Conservation (phyloP, 139 green algal genomes). For the Chlamydomonas asymmetrica region DNA sequence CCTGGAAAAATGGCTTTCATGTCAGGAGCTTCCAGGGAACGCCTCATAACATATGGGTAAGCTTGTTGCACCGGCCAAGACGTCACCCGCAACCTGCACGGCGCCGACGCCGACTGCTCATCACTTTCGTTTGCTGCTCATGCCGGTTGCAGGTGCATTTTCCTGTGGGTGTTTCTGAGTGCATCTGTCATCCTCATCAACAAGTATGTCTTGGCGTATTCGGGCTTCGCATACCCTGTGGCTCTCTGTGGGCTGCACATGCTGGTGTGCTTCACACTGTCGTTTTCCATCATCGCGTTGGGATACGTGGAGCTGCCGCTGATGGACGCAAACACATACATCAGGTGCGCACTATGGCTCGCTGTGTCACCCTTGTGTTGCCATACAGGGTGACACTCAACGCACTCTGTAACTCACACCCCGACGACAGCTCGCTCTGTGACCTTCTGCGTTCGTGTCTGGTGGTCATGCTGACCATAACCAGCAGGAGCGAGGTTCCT, state of each 20-base stretch:
- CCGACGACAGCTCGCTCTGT: not conserved
- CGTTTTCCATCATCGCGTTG: slow-evolving; percentile 24
- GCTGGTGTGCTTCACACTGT: slow-evolving; percentile 47
- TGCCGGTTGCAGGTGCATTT: slow-evolving; percentile 33
- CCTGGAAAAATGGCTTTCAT: not conserved
- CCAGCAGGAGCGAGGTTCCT: no score
- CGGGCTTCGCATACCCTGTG: slow-evolving; percentile 64
- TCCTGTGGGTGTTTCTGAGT: slow-evolving; percentile 47
- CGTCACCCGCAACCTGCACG: not conserved
- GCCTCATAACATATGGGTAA: not conserved
- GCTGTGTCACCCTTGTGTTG: no score
- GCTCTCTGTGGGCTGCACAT: slow-evolving; percentile 63
- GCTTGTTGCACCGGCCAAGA: not conserved
- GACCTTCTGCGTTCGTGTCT: not conserved
- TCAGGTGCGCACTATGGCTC: no score
- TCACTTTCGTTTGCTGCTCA: not conserved
- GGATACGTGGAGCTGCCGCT: slow-evolving; percentile 19
- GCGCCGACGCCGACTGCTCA: no score
- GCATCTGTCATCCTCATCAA: slow-evolving; percentile 70
- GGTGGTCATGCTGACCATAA: no score
- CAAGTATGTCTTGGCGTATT: slow-evolving; percentile 70
- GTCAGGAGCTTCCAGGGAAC: not conserved
- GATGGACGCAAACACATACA: slow-evolving; percentile 39
- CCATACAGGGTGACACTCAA: not conserved
- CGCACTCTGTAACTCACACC: not conserved